A percentile compares a stretch with the other conserved stretches of the same genome.
Conservation (phyloP, 352 stramenopile genomes). For the Pythium rhizo-oryzae region DNA sequence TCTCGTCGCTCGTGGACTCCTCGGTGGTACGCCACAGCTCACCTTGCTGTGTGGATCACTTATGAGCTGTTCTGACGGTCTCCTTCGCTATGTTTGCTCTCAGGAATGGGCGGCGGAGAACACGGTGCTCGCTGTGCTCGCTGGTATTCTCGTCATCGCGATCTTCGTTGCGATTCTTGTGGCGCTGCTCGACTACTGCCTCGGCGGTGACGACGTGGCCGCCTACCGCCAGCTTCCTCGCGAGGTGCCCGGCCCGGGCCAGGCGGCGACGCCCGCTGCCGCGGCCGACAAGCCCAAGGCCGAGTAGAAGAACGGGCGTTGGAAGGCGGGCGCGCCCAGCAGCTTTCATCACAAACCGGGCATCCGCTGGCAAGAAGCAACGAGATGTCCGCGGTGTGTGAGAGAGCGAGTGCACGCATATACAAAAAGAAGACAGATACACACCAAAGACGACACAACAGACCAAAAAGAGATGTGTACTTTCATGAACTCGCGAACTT, state of each 20-base stretch:
- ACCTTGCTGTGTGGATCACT: neutral
- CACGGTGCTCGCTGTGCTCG: conserved; percentile 37
- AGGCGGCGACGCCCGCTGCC: conserved; percentile 24
- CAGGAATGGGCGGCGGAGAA: conserved; percentile 44
- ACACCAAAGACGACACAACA: neutral
- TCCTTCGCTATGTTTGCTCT: neutral
- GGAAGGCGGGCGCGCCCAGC: too few relatives aligned
- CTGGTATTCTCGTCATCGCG: conserved; percentile 38
- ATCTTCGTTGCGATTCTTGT: conserved; percentile 43
- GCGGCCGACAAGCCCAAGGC: conserved; percentile 28
- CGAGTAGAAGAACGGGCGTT: conserved; percentile 13
- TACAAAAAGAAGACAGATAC: neutral
- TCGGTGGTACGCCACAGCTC: conserved; percentile 11
- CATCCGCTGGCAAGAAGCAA: too few relatives aligned
- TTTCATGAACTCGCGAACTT: neutral
- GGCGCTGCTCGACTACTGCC: conserved; percentile 42
- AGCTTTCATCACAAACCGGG: too few relatives aligned
- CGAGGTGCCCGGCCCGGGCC: conserved; percentile 24
- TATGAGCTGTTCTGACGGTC: too few relatives aligned
- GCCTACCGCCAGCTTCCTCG: conserved; percentile 53
- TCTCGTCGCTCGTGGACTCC: conserved; percentile 30
- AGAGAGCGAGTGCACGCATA: neutral
- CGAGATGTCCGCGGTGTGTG: too few relatives aligned
- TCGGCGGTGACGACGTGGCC: conserved; percentile 42
- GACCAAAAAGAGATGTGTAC: conserved; percentile 1